Evolutionary conservation across 2,329 filamentous ascomycete species (phyloP).

Genomic region (Diaporthe eres): DNA sequence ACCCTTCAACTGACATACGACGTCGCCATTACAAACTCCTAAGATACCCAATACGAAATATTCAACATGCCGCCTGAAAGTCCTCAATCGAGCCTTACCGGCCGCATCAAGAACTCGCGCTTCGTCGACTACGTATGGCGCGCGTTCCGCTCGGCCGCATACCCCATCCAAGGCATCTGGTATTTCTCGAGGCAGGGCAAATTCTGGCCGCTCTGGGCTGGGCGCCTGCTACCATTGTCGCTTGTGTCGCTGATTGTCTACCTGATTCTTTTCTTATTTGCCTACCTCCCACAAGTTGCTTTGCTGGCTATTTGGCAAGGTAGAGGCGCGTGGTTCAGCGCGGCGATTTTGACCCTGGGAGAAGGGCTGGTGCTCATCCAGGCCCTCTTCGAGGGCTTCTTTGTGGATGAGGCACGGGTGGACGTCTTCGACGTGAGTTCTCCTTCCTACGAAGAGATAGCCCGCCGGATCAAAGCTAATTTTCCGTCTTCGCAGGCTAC

Average conservation of each 20-base stretch:
- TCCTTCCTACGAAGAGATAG: not conserved
- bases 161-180: conserved; percentile 80
- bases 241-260: conserved; percentile 88
- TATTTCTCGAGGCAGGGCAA: conserved; percentile 85
- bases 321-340: conserved; percentile 89
- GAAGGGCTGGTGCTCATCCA: conserved; percentile 81
- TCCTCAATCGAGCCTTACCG: conserved; percentile 33
- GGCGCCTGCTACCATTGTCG: conserved; percentile 84
- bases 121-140: conserved; percentile 57
- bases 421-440: conserved; percentile 84
- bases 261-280: conserved; percentile 86
- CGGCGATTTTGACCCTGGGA: conserved; percentile 87
- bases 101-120: conserved; percentile 37
- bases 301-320: conserved; percentile 93
- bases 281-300: conserved; percentile 90
- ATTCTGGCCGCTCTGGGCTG: conserved; percentile 84
- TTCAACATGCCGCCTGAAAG: conserved; percentile 34
- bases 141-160: conserved; percentile 63
- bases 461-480: conserved; percentile 36
- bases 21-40: not conserved
- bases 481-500: conserved; percentile 65
- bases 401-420: conserved; percentile 83
- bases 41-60: not conserved
- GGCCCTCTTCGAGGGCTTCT: conserved; percentile 82
- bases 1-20: not conserved